Evolutionary conservation across 495 filamentous ascomycete species (phyloP), one percentile per base, ranked within the genome.

Genomic region (Hypoxylon fragiforme): DNA sequence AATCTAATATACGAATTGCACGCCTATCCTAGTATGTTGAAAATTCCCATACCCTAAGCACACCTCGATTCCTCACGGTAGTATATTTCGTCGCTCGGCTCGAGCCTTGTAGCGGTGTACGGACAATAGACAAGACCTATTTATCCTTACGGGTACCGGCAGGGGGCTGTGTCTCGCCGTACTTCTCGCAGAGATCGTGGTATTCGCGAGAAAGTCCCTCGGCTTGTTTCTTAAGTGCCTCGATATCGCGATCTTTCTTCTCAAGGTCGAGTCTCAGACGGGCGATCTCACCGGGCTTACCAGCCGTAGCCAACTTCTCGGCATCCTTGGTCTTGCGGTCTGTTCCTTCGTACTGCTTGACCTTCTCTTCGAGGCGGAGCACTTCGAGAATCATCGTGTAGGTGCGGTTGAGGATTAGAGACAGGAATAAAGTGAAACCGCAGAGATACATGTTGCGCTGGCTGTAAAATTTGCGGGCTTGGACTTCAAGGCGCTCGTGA

Each of bases 361-460:
- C 78, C 73, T 88, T 88, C 75, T 94, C 89, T 75, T 98, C 92
- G 19, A 98, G 89, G 54, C 89, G 89, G 51, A 98, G 84, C 7
- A 88, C 82, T 57, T 98, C 94, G 43, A 97, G 82, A 67, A 97
- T 97, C 90, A 97, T 91, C 65, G 84, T 86, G 79, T 97, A 97
- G 63, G 95, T 97, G 67, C 95, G 92, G 83, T 98, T 97, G 67
- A 98, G 90, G 74, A 98, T 97, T 36, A 98, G 79, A 30, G 92
- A 97, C 48, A 98, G 85, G 85, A 98, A 98, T 52, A 97, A 87
- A 0, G 94, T 98, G 80, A 98, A 98, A 63, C 94, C 94, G 75
- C 95, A 97, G 48, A 98, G 91, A 77, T 98, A 98, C 95, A 98
- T 97, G 84, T 98, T 98, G 68, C 94, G 92, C 77, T 98, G 92